Evolutionary conservation across 139 green algal species (phyloP).

Genomic region (Chlorella ohadii): DNA sequence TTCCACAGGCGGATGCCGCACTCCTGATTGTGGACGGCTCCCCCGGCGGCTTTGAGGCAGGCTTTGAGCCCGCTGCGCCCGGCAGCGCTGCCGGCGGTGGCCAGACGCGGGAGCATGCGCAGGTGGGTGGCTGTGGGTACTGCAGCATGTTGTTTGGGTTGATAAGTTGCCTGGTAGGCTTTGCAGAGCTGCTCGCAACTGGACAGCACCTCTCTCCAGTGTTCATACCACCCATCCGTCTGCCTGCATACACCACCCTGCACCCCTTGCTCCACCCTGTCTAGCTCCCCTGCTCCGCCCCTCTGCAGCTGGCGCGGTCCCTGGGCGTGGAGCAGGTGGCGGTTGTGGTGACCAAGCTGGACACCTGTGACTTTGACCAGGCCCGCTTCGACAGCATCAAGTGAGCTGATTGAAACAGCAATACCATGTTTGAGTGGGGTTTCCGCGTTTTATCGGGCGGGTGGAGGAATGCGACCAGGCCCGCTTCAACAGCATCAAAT

Average conservation of each 20-base stretch:
- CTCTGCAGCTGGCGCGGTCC: slow-evolving; percentile 82
- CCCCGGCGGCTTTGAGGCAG: slow-evolving; percentile 90
- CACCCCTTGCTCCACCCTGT: no score
- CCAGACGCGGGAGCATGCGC: slow-evolving; percentile 95
- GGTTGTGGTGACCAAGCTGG: slow-evolving; percentile 92
- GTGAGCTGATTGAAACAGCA: no score
- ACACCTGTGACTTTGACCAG: slow-evolving; percentile 77
- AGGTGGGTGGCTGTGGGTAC: neutral
- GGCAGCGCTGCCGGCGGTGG: slow-evolving; percentile 58
- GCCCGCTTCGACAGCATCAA: slow-evolving; percentile 84
- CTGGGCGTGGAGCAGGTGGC: slow-evolving; percentile 92
- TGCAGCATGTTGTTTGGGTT: neutral
- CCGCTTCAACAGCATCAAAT: slow-evolving; percentile 83
- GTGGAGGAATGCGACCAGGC: no score
- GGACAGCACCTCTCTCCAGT: no score
- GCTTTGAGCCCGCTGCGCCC: slow-evolving; percentile 72
- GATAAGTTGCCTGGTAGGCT: neutral
- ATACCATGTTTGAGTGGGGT: no score
- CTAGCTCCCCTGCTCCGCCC: no score
- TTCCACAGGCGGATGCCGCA: slow-evolving; percentile 85
- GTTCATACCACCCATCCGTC: no score
- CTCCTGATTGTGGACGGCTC: slow-evolving; percentile 96
- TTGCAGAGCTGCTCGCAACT: no score
- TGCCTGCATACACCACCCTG: no score
- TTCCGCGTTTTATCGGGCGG: no score